These are phyloP conservation scores for Gossypium turneri DNA, from an alignment of 345 rosid genomes.

Conservation along the genomic window DNA sequence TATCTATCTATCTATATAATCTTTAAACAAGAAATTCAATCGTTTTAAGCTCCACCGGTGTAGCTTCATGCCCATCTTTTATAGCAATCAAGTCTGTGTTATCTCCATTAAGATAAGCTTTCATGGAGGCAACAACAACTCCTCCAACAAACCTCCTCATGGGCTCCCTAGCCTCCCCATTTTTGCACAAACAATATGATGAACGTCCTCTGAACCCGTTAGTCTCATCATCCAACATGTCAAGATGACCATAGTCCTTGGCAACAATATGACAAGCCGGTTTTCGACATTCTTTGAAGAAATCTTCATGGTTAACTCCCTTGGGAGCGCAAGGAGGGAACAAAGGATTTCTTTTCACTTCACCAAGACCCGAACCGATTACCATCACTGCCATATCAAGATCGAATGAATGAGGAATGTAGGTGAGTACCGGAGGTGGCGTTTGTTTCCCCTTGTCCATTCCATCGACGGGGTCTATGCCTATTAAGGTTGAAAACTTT, in stretches of 20 bases:
- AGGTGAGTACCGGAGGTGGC: constrained; percentile 68
- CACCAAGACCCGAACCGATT: constrained; percentile 77
- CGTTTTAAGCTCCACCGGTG: constrained; percentile 53
- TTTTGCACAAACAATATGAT: constrained; percentile 65
- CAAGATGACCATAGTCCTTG: constrained; percentile 71
- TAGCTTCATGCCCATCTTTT: constrained; percentile 41
- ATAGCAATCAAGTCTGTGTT: constrained; percentile 41
- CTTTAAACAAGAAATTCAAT: constrained; percentile 24
- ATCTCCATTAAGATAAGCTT: constrained; percentile 56
- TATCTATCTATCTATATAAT: background rate
- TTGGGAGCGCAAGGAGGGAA: constrained; percentile 77
- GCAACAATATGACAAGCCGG: constrained; percentile 76
- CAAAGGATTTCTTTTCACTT: constrained; percentile 37
- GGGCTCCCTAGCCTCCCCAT: constrained; percentile 64
- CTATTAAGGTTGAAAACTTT: constrained; percentile 59
- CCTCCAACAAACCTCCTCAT: constrained; percentile 83
- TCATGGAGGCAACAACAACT: constrained; percentile 56
- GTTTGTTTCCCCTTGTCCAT: constrained; percentile 62
- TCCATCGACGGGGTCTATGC: constrained; percentile 88
- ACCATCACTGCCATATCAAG: constrained; percentile 59
- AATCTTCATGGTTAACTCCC: constrained; percentile 69
- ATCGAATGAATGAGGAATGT: constrained; percentile 58
- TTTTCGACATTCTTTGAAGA: constrained; percentile 54
- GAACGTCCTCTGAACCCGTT: constrained; percentile 53
- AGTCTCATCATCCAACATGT: constrained; percentile 80